Evolutionary conservation across 2,329 filamentous ascomycete species (phyloP).

Genomic region (Trichothecium roseum): DNA sequence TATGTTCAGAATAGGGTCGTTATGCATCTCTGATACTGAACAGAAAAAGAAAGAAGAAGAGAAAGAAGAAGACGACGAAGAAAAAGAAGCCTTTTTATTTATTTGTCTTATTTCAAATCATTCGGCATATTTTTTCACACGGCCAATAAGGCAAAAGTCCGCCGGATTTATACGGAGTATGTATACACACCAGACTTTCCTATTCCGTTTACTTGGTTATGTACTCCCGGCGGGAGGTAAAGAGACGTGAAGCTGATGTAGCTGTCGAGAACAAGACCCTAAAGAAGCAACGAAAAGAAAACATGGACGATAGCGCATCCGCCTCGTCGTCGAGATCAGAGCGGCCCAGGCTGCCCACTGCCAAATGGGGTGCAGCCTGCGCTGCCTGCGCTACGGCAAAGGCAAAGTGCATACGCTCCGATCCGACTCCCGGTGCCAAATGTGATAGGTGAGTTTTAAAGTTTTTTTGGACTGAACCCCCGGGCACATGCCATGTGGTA

Average conservation of each 20-base stretch:
- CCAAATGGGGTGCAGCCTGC: slow-evolving; percentile 40
- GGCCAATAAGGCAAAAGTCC: no score
- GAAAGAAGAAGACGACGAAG: neutral
- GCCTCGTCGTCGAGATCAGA: slow-evolving; percentile 2
- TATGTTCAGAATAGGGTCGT: neutral
- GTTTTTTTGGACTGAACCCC: neutral
- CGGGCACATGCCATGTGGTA: neutral
- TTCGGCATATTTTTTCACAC: no score
- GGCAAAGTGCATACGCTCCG: slow-evolving; percentile 37
- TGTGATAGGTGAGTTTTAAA: slow-evolving; percentile 30
- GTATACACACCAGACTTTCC: no score
- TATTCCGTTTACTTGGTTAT: no score
- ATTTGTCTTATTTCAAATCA: no score
- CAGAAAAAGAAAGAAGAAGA: neutral
- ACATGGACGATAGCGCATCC: slow-evolving; percentile 1
- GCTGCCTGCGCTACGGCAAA: slow-evolving; percentile 37
- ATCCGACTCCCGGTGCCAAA: slow-evolving; percentile 23
- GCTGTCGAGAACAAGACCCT: no score
- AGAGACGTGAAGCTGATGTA: no score
- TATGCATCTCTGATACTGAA: no score
- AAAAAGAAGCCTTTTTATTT: no score
- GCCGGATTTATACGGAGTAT: no score
- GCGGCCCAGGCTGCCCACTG: slow-evolving; percentile 21
- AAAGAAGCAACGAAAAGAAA: neutral
- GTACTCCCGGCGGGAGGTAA: no score